Evolutionary conservation across 768 basidiomycete genomes (phyloP).

Genomic region (Clathrus columnatus): DNA sequence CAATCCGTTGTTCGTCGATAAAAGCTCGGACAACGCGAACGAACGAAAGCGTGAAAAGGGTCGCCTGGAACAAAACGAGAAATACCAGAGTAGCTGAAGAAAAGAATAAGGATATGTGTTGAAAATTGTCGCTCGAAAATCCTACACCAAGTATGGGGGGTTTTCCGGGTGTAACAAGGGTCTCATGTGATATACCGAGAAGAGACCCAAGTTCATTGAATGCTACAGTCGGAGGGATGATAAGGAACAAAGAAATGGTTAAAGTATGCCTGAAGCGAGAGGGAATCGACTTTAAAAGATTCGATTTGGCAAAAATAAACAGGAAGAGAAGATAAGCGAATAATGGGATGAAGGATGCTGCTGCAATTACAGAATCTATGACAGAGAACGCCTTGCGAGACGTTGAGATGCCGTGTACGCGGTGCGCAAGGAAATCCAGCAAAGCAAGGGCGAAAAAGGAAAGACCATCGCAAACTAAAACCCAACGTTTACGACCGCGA

Average conservation of each 20-base stretch:
- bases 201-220: slow-evolving; percentile 60
- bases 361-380: slow-evolving; percentile 49
- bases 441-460: slow-evolving; percentile 50
- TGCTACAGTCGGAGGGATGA: slow-evolving; percentile 47
- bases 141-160: slow-evolving; percentile 27
- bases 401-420: slow-evolving; percentile 41
- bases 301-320: slow-evolving; percentile 42
- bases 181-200: slow-evolving; percentile 48
- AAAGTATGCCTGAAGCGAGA: slow-evolving; percentile 35
- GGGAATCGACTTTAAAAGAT: slow-evolving; percentile 49
- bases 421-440: slow-evolving; percentile 51
- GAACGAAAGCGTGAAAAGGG: slow-evolving; percentile 50
- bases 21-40: slow-evolving; percentile 46
- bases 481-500: slow-evolving; percentile 39
- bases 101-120: slow-evolving; percentile 47
- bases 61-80: slow-evolving; percentile 46
- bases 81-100: slow-evolving; percentile 52
- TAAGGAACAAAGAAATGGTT: slow-evolving; percentile 36
- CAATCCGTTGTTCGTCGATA: slow-evolving; percentile 43
- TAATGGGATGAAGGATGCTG: slow-evolving; percentile 59
- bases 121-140: slow-evolving; percentile 29
- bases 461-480: slow-evolving; percentile 56
- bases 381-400: slow-evolving; percentile 38
- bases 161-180: not conserved
- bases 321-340: slow-evolving; percentile 56